A percentile compares a stretch with the other conserved stretches of the same genome.
Evolutionary conservation across 495 filamentous ascomycete genomes (phyloP).

Genomic region (Bathelium albidoporum): DNA sequence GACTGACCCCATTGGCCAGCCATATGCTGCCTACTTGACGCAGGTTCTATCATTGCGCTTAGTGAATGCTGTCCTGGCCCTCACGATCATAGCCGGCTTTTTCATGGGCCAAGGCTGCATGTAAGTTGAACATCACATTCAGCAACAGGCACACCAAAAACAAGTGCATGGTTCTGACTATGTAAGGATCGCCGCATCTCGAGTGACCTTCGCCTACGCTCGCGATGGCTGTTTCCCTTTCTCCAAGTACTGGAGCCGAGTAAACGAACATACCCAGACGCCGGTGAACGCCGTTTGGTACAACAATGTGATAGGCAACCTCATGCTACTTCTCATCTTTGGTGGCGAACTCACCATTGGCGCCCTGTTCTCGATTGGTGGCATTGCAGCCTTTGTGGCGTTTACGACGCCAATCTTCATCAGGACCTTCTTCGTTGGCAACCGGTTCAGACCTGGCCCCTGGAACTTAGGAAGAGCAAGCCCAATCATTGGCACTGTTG

Average conservation of each 20-base stretch:
- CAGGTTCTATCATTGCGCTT: slow-evolving; percentile 58
- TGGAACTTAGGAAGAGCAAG: slow-evolving; percentile 63
- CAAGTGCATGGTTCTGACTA: too few species aligned
- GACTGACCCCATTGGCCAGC: slow-evolving; percentile 57
- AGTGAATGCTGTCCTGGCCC: slow-evolving; percentile 53
- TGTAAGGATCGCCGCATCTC: slow-evolving; percentile 68
- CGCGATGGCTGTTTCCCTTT: slow-evolving; percentile 61
- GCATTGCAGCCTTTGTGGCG: slow-evolving; percentile 62
- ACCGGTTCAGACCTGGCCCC: slow-evolving; percentile 58
- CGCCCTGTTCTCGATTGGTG: slow-evolving; percentile 68
- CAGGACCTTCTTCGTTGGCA: slow-evolving; percentile 60
- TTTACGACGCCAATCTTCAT: slow-evolving; percentile 70
- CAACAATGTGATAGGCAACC: slow-evolving; percentile 53
- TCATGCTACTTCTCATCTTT: slow-evolving; percentile 59
- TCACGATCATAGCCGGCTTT: slow-evolving; percentile 69
- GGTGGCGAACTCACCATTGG: slow-evolving; percentile 56
- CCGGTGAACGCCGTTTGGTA: slow-evolving; percentile 74
- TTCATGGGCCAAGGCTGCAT: slow-evolving; percentile 61
- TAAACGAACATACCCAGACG: slow-evolving; percentile 55
- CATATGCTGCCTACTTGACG: slow-evolving; percentile 64
- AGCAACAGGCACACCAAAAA: not conserved
- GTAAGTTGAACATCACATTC: too few species aligned
- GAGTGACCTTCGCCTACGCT: slow-evolving; percentile 72
- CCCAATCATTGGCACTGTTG: slow-evolving; percentile 49
- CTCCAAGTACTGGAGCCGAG: slow-evolving; percentile 54